Conservation (phyloP, 345 rosid genomes). For the Brassica juncea region DNA sequence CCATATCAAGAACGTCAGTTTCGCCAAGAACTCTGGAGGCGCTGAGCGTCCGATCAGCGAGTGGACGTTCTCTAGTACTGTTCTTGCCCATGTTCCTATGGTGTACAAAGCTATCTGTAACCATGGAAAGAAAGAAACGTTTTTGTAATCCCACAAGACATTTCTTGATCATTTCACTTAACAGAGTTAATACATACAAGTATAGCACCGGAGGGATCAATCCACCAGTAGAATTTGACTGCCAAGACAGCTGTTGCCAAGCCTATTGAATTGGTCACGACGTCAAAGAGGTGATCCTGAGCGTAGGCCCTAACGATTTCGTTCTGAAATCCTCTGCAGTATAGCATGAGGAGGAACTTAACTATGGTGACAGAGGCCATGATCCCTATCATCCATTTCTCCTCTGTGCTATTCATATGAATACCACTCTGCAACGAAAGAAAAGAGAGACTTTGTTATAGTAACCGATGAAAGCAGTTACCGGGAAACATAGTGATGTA, state of each 20-base stretch:
- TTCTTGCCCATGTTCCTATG: slow-evolving; percentile 71
- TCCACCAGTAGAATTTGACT: slow-evolving; percentile 54
- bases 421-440: slow-evolving; percentile 38
- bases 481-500: slow-evolving; percentile 1
- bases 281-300: slow-evolving; percentile 63
- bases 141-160: background rate
- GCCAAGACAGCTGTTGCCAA: slow-evolving; percentile 54
- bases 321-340: slow-evolving; percentile 56
- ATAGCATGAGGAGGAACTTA: slow-evolving; percentile 55
- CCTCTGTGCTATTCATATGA: slow-evolving; percentile 45
- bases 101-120: slow-evolving; percentile 77
- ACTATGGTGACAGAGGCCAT: slow-evolving; percentile 52
- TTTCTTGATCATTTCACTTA: background rate
- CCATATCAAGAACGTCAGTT: slow-evolving; percentile 76
- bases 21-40: slow-evolving; percentile 79
- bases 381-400: slow-evolving; percentile 63
- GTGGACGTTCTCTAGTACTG: slow-evolving; percentile 72
- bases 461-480: background rate
- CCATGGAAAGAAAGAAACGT: background rate
- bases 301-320: slow-evolving; percentile 58
- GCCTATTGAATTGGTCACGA: slow-evolving; percentile 60
- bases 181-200: slow-evolving; percentile 38
- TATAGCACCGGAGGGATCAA: slow-evolving; percentile 63
- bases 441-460: background rate
- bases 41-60: slow-evolving; percentile 78